phyloP scores from a whole-genome alignment of 805 yeast genomes.

The Hanseniaspora nectarophila region DNA sequence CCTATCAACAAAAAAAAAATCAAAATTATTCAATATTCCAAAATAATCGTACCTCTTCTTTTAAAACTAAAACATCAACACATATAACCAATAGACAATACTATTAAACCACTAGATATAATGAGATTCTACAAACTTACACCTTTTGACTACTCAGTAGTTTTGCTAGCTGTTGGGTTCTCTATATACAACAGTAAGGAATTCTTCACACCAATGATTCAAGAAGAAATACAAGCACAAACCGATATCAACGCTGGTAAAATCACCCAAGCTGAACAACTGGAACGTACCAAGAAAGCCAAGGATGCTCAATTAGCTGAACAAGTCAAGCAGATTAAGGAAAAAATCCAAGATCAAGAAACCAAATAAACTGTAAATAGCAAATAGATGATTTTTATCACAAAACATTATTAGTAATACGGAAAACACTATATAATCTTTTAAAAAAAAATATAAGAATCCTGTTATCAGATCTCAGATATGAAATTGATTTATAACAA shows the following conservation, averaged over 20 bases:
- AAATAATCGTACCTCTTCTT: too few relatives aligned
- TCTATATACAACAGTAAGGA: constrained; percentile 11
- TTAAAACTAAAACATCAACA: too few relatives aligned
- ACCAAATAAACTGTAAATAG: background rate
- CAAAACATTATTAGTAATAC: too few relatives aligned
- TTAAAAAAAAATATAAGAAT: background rate
- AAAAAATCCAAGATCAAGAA: background rate
- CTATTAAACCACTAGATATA: background rate
- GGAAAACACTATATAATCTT: background rate
- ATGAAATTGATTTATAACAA: too few relatives aligned
- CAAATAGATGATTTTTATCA: background rate
- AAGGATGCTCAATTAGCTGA: background rate
- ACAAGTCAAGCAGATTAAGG: background rate
- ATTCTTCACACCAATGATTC: constrained; percentile 11
- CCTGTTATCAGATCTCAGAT: background rate
- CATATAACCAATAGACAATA: too few relatives aligned
- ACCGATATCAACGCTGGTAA: constrained; percentile 14
- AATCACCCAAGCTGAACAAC: background rate
- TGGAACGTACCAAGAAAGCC: background rate
- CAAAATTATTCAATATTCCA: too few relatives aligned
- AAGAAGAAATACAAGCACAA: constrained; percentile 10
- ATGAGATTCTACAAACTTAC: constrained; percentile 11
- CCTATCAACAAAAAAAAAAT: too few relatives aligned
- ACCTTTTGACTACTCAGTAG: constrained; percentile 9
- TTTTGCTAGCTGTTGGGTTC: background rate